Evolutionary conservation across 306 rosid species (phyloP).

Genomic region (Sicyos baderoa): DNA sequence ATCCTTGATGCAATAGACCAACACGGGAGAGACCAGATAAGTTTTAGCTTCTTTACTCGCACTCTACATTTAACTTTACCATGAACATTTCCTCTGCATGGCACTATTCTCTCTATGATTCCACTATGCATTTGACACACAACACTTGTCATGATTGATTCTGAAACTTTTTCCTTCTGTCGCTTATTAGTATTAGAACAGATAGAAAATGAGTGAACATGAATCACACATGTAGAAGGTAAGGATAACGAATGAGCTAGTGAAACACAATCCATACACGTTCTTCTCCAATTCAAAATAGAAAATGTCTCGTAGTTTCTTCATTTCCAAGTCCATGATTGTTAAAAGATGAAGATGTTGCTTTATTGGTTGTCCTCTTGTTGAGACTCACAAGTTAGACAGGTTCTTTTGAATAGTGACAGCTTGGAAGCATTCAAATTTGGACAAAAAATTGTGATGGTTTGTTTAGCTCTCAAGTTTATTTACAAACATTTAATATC

Average conservation of each 20-base stretch:
- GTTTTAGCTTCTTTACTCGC: slow-evolving; percentile 15
- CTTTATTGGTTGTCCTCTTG: slow-evolving; percentile 6
- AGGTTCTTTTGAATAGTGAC: neutral
- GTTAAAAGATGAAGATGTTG: slow-evolving; percentile 11
- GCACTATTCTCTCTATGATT: slow-evolving; percentile 20
- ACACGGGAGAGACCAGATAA: slow-evolving; percentile 1
- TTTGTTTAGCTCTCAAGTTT: neutral
- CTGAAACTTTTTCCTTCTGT: neutral
- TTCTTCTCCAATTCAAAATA: neutral
- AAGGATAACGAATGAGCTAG: slow-evolving; percentile 10
- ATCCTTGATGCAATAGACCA: slow-evolving; percentile 16
- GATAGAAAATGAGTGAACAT: slow-evolving; percentile 12
- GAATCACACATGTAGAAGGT: neutral
- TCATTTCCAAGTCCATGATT: slow-evolving; percentile 11
- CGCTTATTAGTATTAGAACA: neutral
- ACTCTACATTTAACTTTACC: slow-evolving; percentile 14
- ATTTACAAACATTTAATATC: neutral
- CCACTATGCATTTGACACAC: slow-evolving; percentile 21
- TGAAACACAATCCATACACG: slow-evolving; percentile 13
- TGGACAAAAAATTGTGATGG: slow-evolving; percentile 9
- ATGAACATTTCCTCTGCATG: slow-evolving; percentile 16
- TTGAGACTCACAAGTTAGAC: neutral
- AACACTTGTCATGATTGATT: slow-evolving; percentile 27
- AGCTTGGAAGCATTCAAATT: slow-evolving; percentile 2
- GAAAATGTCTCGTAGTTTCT: slow-evolving; percentile 4